A percentile compares a stretch with the other conserved stretches of the same genome.
Conservation (phyloP, 106 monocot species). For the Iris macrosiphon region DNA sequence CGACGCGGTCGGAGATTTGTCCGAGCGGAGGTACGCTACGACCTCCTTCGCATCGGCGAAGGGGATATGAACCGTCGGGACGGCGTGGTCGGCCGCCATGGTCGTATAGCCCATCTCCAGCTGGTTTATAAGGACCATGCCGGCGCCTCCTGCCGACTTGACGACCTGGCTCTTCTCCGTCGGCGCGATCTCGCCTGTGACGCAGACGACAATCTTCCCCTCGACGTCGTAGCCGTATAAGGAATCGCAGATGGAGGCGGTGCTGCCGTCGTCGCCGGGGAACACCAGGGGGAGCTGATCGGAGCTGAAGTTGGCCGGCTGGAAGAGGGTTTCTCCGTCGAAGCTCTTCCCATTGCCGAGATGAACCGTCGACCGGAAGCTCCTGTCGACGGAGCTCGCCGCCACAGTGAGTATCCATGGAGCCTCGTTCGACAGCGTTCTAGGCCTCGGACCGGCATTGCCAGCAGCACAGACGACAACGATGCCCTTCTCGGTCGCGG, state of each 20-base stretch:
- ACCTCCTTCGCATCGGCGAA: conserved; percentile 12
- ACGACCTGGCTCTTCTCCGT: background rate
- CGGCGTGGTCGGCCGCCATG: conserved; percentile 6
- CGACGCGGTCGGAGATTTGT: conserved; percentile 9
- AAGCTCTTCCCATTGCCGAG: conserved; percentile 28
- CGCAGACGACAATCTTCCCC: conserved; percentile 21
- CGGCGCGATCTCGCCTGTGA: background rate
- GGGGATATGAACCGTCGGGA: conserved; percentile 22
- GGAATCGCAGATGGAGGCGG: background rate
- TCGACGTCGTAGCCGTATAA: background rate
- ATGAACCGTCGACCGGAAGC: conserved; percentile 15
- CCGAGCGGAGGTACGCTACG: conserved; percentile 3
- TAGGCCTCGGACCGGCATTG: conserved; percentile 22
- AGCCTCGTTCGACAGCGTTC: conserved; percentile 27
- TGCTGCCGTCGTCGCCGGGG: background rate
- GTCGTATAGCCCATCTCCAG: conserved; percentile 13
- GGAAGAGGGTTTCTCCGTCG: conserved; percentile 29
- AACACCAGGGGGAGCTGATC: conserved; percentile 1
- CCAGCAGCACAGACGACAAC: conserved; percentile 43
- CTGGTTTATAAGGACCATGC: conserved; percentile 22
- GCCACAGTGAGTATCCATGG: conserved; percentile 48
- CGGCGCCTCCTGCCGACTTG: conserved; percentile 17
- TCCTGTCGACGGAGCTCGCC: conserved; percentile 32
- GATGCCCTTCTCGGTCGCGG: conserved; percentile 35
- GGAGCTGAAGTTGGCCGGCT: conserved; percentile 9